These are phyloP conservation scores for Trichocladium antarcticum DNA, from an alignment of 495 filamentous ascomycete genomes.

Conservation along the genomic window DNA sequence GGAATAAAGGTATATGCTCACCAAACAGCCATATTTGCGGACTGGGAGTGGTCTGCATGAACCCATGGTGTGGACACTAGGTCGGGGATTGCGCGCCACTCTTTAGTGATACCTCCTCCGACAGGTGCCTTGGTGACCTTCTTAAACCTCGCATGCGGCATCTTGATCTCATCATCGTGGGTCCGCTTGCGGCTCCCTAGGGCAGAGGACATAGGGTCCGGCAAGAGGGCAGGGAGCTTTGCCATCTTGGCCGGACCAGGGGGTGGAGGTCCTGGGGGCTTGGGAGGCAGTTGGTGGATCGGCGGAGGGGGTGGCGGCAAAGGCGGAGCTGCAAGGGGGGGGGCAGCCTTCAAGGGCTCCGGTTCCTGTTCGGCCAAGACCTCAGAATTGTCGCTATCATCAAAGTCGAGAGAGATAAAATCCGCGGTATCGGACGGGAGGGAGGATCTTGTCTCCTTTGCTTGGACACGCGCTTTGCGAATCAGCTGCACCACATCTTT, in stretches of 20 bases:
- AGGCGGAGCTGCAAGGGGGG: neutral
- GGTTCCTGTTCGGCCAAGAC: constrained; percentile 5
- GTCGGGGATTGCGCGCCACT: constrained; percentile 43
- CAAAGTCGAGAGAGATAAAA: constrained; percentile 71
- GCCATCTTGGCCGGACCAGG: no score
- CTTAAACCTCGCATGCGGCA: constrained; percentile 35
- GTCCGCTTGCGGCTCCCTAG: constrained; percentile 52
- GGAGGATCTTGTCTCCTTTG: constrained; percentile 41
- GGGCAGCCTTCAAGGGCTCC: neutral
- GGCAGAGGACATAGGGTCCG: constrained; percentile 13
- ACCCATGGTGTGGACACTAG: constrained; percentile 52
- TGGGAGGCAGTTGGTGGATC: neutral
- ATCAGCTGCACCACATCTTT: constrained; percentile 80
- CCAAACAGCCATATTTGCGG: constrained; percentile 39
- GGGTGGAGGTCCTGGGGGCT: neutral
- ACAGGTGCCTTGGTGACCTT: constrained; percentile 31
- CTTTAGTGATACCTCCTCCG: constrained; percentile 40
- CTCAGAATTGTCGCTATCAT: constrained; percentile 35
- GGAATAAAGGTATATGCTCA: constrained; percentile 24
- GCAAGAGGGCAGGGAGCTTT: neutral
- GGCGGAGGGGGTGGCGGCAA: neutral
- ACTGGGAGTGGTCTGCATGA: constrained; percentile 37
- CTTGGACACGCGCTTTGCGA: constrained; percentile 62
- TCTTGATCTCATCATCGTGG: constrained; percentile 55
- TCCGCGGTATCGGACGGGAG: constrained; percentile 51